Conservation (phyloP, 495 filamentous ascomycete genomes). For the Talaromyces thailandensis region DNA sequence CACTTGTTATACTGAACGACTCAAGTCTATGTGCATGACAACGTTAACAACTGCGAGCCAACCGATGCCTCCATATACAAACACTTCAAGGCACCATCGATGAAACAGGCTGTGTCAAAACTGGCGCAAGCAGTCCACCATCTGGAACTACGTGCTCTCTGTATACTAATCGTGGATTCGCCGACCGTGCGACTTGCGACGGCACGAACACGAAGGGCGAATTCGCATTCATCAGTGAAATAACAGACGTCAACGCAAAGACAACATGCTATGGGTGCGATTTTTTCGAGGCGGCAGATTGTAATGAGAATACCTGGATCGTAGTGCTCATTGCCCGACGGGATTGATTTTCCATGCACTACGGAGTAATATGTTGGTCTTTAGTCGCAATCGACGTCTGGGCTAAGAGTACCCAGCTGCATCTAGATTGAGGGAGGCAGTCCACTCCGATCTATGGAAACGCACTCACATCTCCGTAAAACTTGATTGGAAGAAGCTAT, state of each 20-base stretch:
- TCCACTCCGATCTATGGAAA: not conserved
- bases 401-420: too few species aligned
- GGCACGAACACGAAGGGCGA: not conserved
- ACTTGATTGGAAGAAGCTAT: not conserved
- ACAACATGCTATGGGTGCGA: not conserved
- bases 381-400: not conserved
- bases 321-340: not conserved
- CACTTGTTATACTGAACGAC: not conserved
- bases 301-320: not conserved
- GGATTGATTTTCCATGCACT: too few species aligned
- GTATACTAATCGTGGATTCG: not conserved
- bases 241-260: not conserved
- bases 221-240: not conserved
- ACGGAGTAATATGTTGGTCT: too few species aligned
- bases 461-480: not conserved
- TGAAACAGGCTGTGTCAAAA: not conserved
- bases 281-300: not conserved
- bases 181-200: not conserved
- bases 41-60: not conserved
- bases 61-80: not conserved
- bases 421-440: not conserved
- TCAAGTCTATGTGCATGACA: not conserved
- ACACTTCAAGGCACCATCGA: not conserved
- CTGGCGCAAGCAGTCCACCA: not conserved
- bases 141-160: not conserved